These are phyloP conservation scores for Trichophaea hybrida DNA, from an alignment of 2,329 filamentous ascomycete genomes.

Conservation along the genomic window DNA sequence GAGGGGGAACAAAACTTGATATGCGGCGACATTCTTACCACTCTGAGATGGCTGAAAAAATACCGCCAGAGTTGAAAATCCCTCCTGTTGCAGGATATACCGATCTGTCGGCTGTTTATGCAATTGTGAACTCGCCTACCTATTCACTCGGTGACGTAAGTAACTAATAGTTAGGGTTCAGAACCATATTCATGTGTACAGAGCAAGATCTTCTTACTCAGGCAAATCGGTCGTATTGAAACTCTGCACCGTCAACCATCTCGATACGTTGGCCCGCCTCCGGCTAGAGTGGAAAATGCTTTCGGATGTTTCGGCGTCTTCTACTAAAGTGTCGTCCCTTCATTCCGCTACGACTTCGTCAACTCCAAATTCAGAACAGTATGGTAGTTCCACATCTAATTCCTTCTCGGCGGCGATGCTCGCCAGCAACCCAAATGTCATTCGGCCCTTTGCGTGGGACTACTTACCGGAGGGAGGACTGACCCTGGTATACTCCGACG, in stretches of 20 bases:
- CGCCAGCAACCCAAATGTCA: constrained; percentile 19
- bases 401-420: constrained; percentile 15
- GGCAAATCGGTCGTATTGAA: constrained; percentile 25
- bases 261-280: constrained; percentile 26
- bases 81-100: constrained; percentile 18
- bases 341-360: constrained; percentile 11
- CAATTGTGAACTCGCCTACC: constrained; percentile 17
- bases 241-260: constrained; percentile 25
- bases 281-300: constrained; percentile 27
- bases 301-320: constrained; percentile 16
- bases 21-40: background rate
- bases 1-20: background rate
- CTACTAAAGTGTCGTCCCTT: constrained; percentile 16
- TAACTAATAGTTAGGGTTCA: constrained; percentile 9
- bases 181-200: constrained; percentile 27
- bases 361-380: constrained; percentile 4
- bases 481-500: constrained; percentile 25
- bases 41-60: background rate
- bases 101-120: constrained; percentile 19
- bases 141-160: constrained; percentile 2
- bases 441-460: constrained; percentile 25
- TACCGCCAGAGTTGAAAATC: constrained; percentile 2
- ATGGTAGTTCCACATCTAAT: constrained; percentile 14
- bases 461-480: constrained; percentile 27
- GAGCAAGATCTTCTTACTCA: constrained; percentile 22